phyloP scores from a whole-genome alignment of 2,329 filamentous ascomycete genomes.

The Didymellaceae sp. region DNA sequence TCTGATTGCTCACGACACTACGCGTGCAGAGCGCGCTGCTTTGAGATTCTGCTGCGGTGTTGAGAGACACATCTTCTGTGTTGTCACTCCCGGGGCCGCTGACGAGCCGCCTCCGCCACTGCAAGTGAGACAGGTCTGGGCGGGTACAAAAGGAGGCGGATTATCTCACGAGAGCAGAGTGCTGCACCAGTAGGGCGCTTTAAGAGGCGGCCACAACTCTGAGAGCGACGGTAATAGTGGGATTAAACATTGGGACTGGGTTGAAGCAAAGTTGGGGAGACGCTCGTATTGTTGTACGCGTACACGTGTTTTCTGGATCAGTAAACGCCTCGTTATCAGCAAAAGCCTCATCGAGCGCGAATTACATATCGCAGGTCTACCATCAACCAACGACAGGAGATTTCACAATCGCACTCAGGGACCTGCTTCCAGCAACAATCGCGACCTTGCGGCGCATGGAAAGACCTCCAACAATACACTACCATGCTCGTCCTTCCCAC shows the following conservation, averaged over 20 bases:
- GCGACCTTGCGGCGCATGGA: too few relatives aligned
- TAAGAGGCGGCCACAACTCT: not conserved
- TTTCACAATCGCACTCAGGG: too few relatives aligned
- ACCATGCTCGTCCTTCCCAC: constrained; percentile 13
- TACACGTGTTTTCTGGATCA: not conserved
- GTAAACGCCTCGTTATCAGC: too few relatives aligned
- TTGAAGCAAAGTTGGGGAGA: not conserved
- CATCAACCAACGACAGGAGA: too few relatives aligned
- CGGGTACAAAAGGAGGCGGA: constrained; percentile 1
- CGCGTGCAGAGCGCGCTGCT: not conserved
- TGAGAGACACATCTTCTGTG: not conserved
- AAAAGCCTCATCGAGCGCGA: too few relatives aligned
- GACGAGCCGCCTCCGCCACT: constrained; percentile 3
- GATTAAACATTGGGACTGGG: too few relatives aligned
- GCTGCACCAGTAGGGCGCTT: not conserved
- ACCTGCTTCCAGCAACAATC: too few relatives aligned
- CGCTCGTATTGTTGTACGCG: not conserved
- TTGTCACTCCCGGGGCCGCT: not conserved
- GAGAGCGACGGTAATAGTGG: not conserved
- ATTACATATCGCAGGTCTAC: too few relatives aligned
- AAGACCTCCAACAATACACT: not conserved
- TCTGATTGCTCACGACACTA: not conserved
- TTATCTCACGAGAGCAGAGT: not conserved
- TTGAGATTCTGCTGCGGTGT: not conserved
- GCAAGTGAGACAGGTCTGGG: not conserved